A percentile compares a stretch with the other conserved stretches of the same genome.
These are phyloP conservation scores for Lodderomyces theae DNA, from an alignment of 1,139 yeast genomes.

Conservation along the genomic window DNA sequence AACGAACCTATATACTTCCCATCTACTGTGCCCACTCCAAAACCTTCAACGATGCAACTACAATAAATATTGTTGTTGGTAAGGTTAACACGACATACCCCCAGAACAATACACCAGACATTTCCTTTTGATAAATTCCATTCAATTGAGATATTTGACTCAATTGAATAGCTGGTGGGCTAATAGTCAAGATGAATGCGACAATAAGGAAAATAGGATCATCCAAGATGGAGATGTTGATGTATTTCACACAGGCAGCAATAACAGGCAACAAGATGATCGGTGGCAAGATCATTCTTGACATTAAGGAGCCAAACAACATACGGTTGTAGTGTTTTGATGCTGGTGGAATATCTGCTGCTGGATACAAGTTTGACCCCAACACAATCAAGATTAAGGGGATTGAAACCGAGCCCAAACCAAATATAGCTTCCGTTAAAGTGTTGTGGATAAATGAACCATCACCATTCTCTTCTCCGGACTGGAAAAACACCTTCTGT, in stretches of 20 bases:
- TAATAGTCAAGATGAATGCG: constrained; percentile 67
- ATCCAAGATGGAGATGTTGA: constrained; percentile 67
- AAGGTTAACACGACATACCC: constrained; percentile 75
- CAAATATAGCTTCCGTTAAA: constrained; percentile 68
- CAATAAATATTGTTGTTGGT: constrained; percentile 74
- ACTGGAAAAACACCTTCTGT: constrained; percentile 62
- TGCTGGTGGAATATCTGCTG: constrained; percentile 62
- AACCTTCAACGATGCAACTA: constrained; percentile 65
- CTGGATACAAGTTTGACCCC: constrained; percentile 74
- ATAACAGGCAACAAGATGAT: constrained; percentile 64
- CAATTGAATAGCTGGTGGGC: constrained; percentile 84
- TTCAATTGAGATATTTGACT: constrained; percentile 80
- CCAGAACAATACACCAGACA: constrained; percentile 87
- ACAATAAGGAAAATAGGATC: constrained; percentile 83
- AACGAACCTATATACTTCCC: not conserved
- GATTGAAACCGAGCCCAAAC: constrained; percentile 84
- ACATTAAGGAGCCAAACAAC: constrained; percentile 63
- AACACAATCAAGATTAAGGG: constrained; percentile 75
- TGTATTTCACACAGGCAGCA: constrained; percentile 61
- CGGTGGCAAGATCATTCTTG: constrained; percentile 78
- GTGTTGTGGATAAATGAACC: constrained; percentile 67
- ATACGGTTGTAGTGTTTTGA: constrained; percentile 58
- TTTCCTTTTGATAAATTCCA: constrained; percentile 72
- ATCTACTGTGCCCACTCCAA: constrained; percentile 44
- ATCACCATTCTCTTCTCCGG: constrained; percentile 18